These are phyloP conservation scores for Crithidia bombi DNA, from an alignment of 208 protist genomes.

Conservation along the genomic window DNA sequence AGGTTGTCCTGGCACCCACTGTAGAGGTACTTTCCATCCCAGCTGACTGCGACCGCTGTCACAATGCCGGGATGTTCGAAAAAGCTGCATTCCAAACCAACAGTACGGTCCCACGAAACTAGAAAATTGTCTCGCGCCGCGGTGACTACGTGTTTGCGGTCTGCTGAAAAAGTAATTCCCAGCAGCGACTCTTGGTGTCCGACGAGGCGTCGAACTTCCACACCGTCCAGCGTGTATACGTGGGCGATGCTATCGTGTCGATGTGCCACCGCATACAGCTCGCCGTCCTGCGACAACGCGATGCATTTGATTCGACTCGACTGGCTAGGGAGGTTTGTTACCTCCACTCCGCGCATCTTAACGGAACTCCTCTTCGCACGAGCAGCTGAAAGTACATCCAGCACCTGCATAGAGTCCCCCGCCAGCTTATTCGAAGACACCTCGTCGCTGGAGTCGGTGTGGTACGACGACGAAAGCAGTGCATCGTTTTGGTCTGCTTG, in stretches of 20 bases:
- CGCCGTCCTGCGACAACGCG: conserved; percentile 38
- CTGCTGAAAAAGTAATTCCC: conserved; percentile 54
- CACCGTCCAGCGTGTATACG: conserved; percentile 47
- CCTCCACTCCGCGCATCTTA: conserved; percentile 38
- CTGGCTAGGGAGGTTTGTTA: conserved; percentile 41
- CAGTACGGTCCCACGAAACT: conserved; percentile 59
- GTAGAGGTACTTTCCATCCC: conserved; percentile 56
- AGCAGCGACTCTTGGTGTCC: conserved; percentile 59
- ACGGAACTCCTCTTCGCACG: not conserved
- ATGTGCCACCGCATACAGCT: conserved; percentile 61
- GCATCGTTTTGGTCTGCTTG: conserved; percentile 33
- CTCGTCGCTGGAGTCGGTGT: conserved; percentile 11
- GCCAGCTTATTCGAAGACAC: not conserved
- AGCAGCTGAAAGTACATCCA: not conserved
- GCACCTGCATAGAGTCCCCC: not conserved
- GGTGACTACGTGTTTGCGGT: conserved; percentile 66
- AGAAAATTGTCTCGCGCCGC: conserved; percentile 51
- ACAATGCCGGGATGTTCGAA: conserved; percentile 67
- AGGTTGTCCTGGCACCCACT: conserved; percentile 70
- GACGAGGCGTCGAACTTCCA: conserved; percentile 46
- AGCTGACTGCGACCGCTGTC: conserved; percentile 56
- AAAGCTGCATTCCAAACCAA: conserved; percentile 53
- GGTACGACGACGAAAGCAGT: not conserved
- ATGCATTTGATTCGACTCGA: conserved; percentile 61
- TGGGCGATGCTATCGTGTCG: conserved; percentile 59